Percentiles rank a stretch among this genome's conserved stretches.
phyloP scores from a whole-genome alignment of 352 stramenopile genomes.

The Pythium diclinum region DNA sequence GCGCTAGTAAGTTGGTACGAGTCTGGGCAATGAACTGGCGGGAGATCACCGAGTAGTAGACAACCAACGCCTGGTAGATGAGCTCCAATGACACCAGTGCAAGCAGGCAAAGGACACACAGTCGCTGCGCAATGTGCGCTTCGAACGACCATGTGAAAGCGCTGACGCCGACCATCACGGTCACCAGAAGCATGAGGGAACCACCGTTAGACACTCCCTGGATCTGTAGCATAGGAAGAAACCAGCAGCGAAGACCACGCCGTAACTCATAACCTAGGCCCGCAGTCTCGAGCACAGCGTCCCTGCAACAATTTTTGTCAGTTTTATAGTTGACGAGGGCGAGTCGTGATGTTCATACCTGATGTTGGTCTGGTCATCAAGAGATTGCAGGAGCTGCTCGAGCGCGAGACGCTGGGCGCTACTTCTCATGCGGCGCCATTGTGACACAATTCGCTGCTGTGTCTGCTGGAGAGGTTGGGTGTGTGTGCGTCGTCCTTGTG shows the following conservation, averaged over 20 bases:
- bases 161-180: background rate
- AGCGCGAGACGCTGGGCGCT: background rate
- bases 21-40: constrained; percentile 3
- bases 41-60: background rate
- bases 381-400: background rate
- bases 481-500: background rate
- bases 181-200: background rate
- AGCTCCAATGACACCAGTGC: background rate
- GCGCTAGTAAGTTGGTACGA: background rate
- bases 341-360: background rate
- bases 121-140: background rate
- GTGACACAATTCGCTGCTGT: background rate
- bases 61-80: constrained; percentile 1
- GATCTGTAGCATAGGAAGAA: background rate
- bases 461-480: background rate
- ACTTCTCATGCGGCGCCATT: background rate
- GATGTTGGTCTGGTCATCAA: background rate
- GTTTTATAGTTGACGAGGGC: background rate
- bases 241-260: background rate
- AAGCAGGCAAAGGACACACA: background rate
- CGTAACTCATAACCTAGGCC: background rate
- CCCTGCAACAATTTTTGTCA: background rate
- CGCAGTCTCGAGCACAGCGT: background rate
- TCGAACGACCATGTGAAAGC: background rate
- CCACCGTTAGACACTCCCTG: background rate